Conservation (phyloP, 352 stramenopile genomes). For the Aphanomyces euteiches region DNA sequence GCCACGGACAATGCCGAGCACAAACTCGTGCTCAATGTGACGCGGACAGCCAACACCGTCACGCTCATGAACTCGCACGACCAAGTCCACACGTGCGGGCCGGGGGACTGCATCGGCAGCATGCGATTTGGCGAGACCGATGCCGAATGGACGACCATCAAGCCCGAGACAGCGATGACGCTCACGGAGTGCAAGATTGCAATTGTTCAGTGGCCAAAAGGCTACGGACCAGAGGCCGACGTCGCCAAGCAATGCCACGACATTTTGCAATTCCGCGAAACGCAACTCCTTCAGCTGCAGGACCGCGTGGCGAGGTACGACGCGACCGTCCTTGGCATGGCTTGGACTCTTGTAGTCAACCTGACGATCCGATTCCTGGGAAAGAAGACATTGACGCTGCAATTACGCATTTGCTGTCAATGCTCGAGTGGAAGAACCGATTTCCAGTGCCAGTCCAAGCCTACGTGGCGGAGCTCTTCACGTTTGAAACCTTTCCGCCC, state of each 20-base stretch:
- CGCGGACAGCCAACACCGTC: conserved; percentile 19
- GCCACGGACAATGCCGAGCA: not conserved
- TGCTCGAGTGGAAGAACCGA: conserved; percentile 9
- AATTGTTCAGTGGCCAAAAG: conserved; percentile 10
- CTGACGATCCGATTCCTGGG: not conserved
- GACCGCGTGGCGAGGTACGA: not conserved
- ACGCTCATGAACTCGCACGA: conserved; percentile 25
- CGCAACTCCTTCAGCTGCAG: not conserved
- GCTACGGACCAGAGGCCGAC: not conserved
- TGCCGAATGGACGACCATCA: not conserved
- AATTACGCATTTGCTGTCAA: not conserved
- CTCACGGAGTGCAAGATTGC: conserved; percentile 19
- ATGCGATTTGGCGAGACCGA: conserved; percentile 4
- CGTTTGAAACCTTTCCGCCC: not conserved
- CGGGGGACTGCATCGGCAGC: conserved; percentile 15
- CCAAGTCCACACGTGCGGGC: not conserved
- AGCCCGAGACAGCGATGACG: conserved; percentile 7
- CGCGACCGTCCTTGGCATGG: no score
- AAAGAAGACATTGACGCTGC: not conserved
- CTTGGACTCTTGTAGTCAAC: not conserved
- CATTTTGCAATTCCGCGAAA: not conserved
- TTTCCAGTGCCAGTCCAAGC: conserved; percentile 22
- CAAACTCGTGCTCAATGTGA: conserved; percentile 14
- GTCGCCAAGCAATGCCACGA: conserved; percentile 14
- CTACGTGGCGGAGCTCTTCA: not conserved